phyloP scores from a whole-genome alignment of 148 eudicot genomes.

The Rhododendron griersonianum region DNA sequence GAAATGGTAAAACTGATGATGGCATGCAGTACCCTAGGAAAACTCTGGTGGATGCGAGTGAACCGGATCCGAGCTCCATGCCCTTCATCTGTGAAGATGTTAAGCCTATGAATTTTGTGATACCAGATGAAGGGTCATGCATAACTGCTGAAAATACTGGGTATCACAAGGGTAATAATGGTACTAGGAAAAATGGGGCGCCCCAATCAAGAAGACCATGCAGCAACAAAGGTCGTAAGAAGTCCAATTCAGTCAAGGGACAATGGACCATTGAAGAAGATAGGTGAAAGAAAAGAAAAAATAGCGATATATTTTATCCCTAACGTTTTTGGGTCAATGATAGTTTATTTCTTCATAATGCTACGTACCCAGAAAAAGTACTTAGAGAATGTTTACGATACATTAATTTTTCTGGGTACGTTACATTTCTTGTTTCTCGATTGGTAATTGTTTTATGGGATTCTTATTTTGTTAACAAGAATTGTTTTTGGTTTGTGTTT shows the following conservation, averaged over 20 bases:
- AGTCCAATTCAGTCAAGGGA: slow-evolving; percentile 62
- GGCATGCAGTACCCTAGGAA: slow-evolving; percentile 23
- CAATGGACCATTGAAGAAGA: slow-evolving; percentile 97
- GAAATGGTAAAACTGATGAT: background rate
- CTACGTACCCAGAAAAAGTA: background rate
- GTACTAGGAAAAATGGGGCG: slow-evolving; percentile 9
- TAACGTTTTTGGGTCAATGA: background rate
- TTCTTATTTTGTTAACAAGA: background rate
- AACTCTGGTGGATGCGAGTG: slow-evolving; percentile 14
- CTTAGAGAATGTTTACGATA: background rate
- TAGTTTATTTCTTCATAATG: background rate
- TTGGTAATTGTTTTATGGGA: background rate
- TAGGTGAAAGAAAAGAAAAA: slow-evolving; percentile 32
- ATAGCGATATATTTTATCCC: background rate
- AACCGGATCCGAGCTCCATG: slow-evolving; percentile 9
- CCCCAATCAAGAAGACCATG: slow-evolving; percentile 18
- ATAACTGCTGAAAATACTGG: slow-evolving; percentile 27
- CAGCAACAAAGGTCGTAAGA: slow-evolving; percentile 30
- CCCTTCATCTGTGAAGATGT: slow-evolving; percentile 19
- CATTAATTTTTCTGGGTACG: background rate
- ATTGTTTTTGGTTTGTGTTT: background rate
- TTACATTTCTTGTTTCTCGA: background rate
- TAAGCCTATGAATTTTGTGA: slow-evolving; percentile 27
- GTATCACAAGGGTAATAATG: slow-evolving; percentile 7
- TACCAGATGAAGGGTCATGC: slow-evolving; percentile 58